These are phyloP conservation scores for Laburnicola sp. DNA, from an alignment of 2,329 filamentous ascomycete genomes.

Conservation along the genomic window DNA sequence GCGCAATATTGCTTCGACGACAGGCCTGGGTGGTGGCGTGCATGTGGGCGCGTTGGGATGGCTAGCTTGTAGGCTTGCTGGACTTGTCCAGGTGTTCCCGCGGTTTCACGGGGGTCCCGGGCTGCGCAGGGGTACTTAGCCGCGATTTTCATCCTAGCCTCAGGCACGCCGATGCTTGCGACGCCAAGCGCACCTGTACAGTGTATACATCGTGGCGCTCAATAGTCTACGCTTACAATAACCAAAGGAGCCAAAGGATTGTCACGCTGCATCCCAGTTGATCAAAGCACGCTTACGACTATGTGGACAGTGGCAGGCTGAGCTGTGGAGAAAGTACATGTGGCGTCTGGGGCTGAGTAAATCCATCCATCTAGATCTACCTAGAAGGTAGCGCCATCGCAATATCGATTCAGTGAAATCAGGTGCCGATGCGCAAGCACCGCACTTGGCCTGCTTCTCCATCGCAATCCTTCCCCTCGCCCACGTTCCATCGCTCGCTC, in stretches of 20 bases:
- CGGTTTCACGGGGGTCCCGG: background rate
- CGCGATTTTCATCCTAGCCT: too few relatives aligned
- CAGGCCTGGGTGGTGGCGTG: slow-evolving; percentile 5
- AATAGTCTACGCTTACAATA: too few relatives aligned
- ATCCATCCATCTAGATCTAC: background rate
- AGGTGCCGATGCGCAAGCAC: slow-evolving; percentile 2
- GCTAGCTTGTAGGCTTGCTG: background rate
- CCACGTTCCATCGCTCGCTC: background rate
- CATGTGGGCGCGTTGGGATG: slow-evolving; percentile 1
- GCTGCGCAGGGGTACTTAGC: background rate
- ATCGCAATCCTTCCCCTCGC: background rate
- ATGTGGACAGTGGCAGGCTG: background rate
- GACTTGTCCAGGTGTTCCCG: background rate
- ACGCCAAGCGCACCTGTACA: too few relatives aligned
- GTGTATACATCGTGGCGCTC: too few relatives aligned
- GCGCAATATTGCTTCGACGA: background rate
- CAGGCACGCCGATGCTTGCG: too few relatives aligned
- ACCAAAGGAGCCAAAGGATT: too few relatives aligned
- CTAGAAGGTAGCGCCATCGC: background rate
- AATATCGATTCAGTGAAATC: background rate
- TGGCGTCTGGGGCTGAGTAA: slow-evolving; percentile 10
- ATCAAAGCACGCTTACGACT: too few relatives aligned
- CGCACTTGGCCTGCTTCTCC: background rate
- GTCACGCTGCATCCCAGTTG: too few relatives aligned
- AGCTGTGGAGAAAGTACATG: slow-evolving; percentile 5